Conservation (phyloP, 2,329 filamentous ascomycete genomes). For the Penicillium fuscoglaucum region DNA sequence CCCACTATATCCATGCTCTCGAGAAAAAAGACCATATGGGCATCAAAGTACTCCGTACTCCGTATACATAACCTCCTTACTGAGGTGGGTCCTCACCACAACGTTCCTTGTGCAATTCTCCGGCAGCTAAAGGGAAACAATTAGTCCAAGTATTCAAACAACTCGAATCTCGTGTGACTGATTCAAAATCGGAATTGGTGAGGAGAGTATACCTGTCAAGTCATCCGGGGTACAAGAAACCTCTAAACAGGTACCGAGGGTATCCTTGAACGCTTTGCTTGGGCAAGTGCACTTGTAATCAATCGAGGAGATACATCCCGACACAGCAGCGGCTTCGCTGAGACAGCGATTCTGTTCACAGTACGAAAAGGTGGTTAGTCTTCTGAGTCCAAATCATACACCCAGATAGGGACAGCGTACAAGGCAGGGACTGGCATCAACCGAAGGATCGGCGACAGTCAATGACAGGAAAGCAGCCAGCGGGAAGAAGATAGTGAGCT, state of each 20-base stretch:
- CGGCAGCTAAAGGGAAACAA: conserved; percentile 8
- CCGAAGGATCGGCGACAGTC: conserved; percentile 8
- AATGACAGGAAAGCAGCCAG: conserved; percentile 21
- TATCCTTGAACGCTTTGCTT: conserved; percentile 18
- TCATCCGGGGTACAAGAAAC: conserved; percentile 17
- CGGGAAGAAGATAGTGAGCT: conserved; percentile 21
- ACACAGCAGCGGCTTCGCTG: conserved; percentile 12
- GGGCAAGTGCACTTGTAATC: conserved; percentile 23
- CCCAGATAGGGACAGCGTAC: conserved; percentile 2
- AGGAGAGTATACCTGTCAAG: conserved; percentile 11
- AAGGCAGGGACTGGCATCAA: conserved; percentile 15
- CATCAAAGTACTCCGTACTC: neutral
- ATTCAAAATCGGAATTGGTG: neutral
- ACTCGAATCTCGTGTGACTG: neutral
- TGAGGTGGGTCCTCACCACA: conserved; percentile 6
- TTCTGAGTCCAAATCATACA: neutral
- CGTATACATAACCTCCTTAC: neutral
- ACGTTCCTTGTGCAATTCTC: conserved; percentile 12
- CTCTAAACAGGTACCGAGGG: conserved; percentile 16
- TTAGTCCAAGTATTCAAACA: neutral
- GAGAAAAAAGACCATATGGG: neutral
- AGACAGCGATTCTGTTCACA: conserved; percentile 15
- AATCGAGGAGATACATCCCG: conserved; percentile 18
- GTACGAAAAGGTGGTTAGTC: conserved; percentile 4
- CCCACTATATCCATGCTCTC: neutral